phyloP scores from a whole-genome alignment of 441 rosid species.

The Pelargonium fulgidum region DNA sequence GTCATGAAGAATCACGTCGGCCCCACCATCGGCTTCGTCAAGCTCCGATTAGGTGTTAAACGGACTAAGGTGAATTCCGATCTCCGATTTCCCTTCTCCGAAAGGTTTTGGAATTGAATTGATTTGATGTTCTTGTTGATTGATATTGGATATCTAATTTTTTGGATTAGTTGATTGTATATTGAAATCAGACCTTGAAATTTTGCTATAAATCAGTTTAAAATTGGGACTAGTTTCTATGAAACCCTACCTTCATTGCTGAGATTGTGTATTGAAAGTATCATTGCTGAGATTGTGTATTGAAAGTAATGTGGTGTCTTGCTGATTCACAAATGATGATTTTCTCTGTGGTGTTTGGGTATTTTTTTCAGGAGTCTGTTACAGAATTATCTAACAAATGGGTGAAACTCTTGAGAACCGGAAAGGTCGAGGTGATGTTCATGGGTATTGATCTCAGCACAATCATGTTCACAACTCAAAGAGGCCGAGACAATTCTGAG shows the following conservation, averaged over 20 bases:
- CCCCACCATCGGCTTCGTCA: slow-evolving; percentile 74
- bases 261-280: not conserved
- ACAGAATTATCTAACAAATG: slow-evolving; percentile 62
- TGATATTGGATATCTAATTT: too few relatives aligned
- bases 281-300: not conserved
- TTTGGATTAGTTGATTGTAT: not conserved
- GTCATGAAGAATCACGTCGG: slow-evolving; percentile 54
- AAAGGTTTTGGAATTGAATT: not conserved
- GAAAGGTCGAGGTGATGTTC: slow-evolving; percentile 58
- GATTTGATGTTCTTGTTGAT: too few relatives aligned
- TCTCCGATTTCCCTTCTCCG: not conserved
- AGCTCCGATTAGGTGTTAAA: slow-evolving; percentile 60
- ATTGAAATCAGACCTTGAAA: not conserved
- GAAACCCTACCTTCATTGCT: too few relatives aligned
- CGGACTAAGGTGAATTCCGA: slow-evolving; percentile 48
- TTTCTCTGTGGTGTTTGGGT: not conserved
- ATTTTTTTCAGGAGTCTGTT: slow-evolving; percentile 46
- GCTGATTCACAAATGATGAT: slow-evolving; percentile 3
- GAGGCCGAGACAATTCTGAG: slow-evolving; percentile 53
- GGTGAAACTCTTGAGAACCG: slow-evolving; percentile 64
- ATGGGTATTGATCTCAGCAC: slow-evolving; percentile 65
- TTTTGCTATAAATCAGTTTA: too few relatives aligned
- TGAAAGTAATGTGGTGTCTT: not conserved
- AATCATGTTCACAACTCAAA: slow-evolving; percentile 67
- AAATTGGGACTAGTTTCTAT: not conserved